Evolutionary conservation across 108 stramenopile genomes (phyloP), one percentile per base, ranked within the genome.

Genomic region (Stephanodiscus minutulus): DNA sequence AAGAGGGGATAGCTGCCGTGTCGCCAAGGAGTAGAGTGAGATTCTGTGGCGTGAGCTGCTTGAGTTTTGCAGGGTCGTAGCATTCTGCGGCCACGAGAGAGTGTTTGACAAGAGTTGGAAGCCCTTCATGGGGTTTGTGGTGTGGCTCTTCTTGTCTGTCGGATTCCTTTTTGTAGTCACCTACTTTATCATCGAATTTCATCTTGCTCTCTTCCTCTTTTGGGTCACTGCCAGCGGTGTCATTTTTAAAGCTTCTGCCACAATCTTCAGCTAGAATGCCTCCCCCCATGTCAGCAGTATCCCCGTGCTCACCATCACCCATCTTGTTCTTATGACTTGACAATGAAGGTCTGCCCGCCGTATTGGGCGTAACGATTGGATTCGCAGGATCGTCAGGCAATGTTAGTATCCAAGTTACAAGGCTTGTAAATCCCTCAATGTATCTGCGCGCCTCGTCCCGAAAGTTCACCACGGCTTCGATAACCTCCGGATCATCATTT

Each of bases 341-440:
- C 11, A 24, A 9, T 39, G 41, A 47, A 43, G 20, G 4, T n/a
- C 56, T 43, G 25, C 52, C 46, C 41, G 60, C 18, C 5, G 50
- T 37, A 72, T 18, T 13, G 50, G 80, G 66, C 61, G 58, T 81
- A 48, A 57, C 58, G 68, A 86, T 79, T 36, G 76, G 72, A 73
- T 86, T 82, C 41, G 73, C 81, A 59, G 85, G 65, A 68, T 95
- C 88, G 69, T 95, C 94, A n/a, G 91, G 91, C 54, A 95, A 74
- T 10, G 69, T 77, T 70, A 95, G 82, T 17, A 93, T 88, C 94
- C 94, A 95, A 22, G 89, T 80, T 60, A 91, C 83, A 52, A 95
- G 73, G 7, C 84, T 72, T 13, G 79, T 83, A 82, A 91, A 95
- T 46, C 86, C 81, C 68, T 91, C 83, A 57, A 93, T 64, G 49